Evolutionary conservation across 1,284 basidiomycete genomes (phyloP), one percentile per base, ranked within the genome.

Genomic region (Melampsora americana): DNA sequence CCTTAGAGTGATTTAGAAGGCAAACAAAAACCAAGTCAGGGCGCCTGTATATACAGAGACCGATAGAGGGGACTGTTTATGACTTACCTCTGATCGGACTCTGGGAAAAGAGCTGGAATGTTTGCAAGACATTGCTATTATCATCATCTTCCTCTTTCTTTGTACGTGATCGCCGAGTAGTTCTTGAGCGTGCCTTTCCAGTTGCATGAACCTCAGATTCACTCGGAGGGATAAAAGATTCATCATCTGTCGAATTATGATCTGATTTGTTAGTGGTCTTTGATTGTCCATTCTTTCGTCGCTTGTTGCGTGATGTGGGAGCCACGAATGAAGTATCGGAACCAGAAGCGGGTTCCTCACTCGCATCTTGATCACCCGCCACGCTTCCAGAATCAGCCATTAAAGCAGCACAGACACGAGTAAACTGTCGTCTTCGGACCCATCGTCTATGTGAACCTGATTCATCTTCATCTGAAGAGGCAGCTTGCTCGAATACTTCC

Each of bases 341-440:
- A 30, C 42, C 44, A 23, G 60, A 64, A 23, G 59, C 61, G 2
- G 26, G 60, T 48, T 72, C 42, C 0, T 64, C 69, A 30, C 56
- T 30, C 50, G 60, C 64, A 35, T 61, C 69, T 70, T 61, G 20
- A n/a, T 50, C 69, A 48, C 42, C 50, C 44, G 20, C 44, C 46
- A 23, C 30, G 60, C 39, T 26, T 20, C 44, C 44, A 62, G 60
- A 44, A 9, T 30, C 46, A 6, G 50, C 28, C 69, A 72, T 72
- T 59, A 72, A 72, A 32, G 50, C 69, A 32, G 69, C 69, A 53
- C 69, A 72, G 20, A 72, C 69, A 50, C 64, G 60, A 16, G 69
- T 62, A 44, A 72, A 72, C 39, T 72, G 61, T 11, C 61, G 23
- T 18, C 69, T 59, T 46, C 61, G 60, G 44, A 72, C 64, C 44